Percentiles rank a stretch among this genome's conserved stretches.
Conservation (phyloP, 78 protist species). For the Dictyostelium intermedium region DNA sequence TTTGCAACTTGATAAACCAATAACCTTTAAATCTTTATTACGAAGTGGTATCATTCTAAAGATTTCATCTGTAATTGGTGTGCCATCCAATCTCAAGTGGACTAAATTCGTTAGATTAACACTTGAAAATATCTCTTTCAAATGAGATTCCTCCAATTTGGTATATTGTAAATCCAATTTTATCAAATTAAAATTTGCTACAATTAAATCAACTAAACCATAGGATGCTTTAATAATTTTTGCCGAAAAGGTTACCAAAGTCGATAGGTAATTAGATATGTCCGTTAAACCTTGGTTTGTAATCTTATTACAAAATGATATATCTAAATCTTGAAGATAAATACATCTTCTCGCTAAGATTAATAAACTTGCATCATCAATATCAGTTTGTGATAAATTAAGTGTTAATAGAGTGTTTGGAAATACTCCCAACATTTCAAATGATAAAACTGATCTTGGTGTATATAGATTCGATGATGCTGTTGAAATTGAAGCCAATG, state of each 20-base stretch:
- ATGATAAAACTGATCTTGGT: background rate
- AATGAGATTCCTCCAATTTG: constrained; percentile 23
- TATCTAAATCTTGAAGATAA: constrained; percentile 35
- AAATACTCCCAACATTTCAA: background rate
- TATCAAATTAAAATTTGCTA: background rate
- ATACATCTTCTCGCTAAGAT: constrained; percentile 17
- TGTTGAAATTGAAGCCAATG: constrained; percentile 10
- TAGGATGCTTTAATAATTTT: background rate
- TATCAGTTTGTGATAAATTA: constrained; percentile 27
- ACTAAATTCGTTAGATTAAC: background rate
- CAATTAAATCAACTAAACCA: background rate
- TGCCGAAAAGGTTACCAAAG: constrained; percentile 5
- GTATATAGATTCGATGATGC: background rate
- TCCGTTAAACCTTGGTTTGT: constrained; percentile 23
- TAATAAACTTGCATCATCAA: constrained; percentile 31
- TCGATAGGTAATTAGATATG: background rate
- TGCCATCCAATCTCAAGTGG: constrained; percentile 23
- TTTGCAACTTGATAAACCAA: constrained; percentile 59
- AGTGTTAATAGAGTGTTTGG: background rate
- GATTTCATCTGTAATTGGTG: constrained; percentile 20
- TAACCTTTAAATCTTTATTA: background rate
- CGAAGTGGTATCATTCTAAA: background rate
- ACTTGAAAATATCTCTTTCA: background rate
- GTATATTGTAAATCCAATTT: constrained; percentile 42
- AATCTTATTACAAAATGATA: constrained; percentile 35